Evolutionary conservation across 202 grass and related monocot genomes (phyloP).

Genomic region (Saccharum hybrid): DNA sequence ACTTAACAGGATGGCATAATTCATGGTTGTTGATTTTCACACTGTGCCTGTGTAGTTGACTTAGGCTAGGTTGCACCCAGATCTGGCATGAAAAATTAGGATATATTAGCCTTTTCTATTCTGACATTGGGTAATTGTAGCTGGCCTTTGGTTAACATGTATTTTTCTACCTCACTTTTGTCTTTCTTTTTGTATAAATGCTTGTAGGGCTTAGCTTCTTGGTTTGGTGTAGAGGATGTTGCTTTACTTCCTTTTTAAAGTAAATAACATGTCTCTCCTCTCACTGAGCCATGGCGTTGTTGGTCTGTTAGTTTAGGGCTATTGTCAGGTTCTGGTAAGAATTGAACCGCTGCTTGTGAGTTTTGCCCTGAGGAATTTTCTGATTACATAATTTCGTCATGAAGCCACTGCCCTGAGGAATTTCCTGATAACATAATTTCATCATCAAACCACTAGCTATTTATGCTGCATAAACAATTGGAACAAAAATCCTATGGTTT

Average conservation of each 20-base stretch:
- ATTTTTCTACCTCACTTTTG: not conserved
- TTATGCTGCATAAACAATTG: not conserved
- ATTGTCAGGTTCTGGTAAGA: not conserved
- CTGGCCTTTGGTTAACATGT: not conserved
- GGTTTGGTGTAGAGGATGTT: not conserved
- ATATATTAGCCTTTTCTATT: conserved; percentile 25
- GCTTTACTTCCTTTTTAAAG: conserved; percentile 1
- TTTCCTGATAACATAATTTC: conserved; percentile 18
- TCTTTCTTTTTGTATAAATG: not conserved
- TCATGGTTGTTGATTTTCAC: conserved; percentile 11
- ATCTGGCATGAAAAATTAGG: not conserved
- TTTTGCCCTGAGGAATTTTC: not conserved
- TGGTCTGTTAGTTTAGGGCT: not conserved
- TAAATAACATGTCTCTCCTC: not conserved
- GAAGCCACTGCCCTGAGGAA: conserved; percentile 1
- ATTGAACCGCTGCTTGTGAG: not conserved
- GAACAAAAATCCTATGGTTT: not conserved
- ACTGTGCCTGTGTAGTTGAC: conserved; percentile 9
- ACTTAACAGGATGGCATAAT: not conserved
- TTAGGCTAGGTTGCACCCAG: conserved; percentile 12
- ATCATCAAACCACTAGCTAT: not conserved
- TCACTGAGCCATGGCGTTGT: not conserved
- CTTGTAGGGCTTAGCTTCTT: not conserved
- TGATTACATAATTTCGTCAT: conserved; percentile 17
- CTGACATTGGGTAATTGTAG: conserved; percentile 18